These are phyloP conservation scores for Helotiales sp. DNA, from an alignment of 2,329 filamentous ascomycete species.

Conservation along the genomic window DNA sequence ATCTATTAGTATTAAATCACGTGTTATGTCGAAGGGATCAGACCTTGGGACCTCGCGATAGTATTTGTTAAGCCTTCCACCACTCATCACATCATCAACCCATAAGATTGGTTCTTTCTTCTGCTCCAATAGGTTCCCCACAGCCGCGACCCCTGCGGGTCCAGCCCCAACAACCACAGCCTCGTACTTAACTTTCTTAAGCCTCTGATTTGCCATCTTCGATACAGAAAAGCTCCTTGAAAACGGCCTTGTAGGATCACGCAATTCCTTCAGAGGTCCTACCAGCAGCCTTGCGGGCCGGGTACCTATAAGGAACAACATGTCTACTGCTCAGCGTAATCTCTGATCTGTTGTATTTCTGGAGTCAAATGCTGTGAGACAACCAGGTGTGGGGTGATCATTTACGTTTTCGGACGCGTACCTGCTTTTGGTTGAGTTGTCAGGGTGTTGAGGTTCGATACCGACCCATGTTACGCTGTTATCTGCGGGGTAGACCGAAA, in stretches of 20 bases:
- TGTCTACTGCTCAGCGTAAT: not conserved
- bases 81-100: constrained; percentile 58
- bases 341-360: not conserved
- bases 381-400: not conserved
- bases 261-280: not conserved
- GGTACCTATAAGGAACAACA: constrained; percentile 4
- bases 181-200: constrained; percentile 42
- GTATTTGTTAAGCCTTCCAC: constrained; percentile 49
- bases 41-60: constrained; percentile 61
- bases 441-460: not conserved
- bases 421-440: not conserved
- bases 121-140: constrained; percentile 61
- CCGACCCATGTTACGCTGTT: not conserved
- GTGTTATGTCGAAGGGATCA: constrained; percentile 9
- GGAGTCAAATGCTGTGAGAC: not conserved
- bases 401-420: not conserved
- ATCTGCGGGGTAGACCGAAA: not conserved
- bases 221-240: constrained; percentile 5
- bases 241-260: not conserved
- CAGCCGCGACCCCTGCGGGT: constrained; percentile 57
- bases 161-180: constrained; percentile 61
- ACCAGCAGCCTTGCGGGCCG: constrained; percentile 1
- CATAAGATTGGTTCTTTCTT: constrained; percentile 53
- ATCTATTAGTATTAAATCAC: constrained; percentile 15
- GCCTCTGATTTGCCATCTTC: not conserved